Conservation (phyloP, 371 early-diverging fungal genomes). For the Mucor lusitanicus region DNA sequence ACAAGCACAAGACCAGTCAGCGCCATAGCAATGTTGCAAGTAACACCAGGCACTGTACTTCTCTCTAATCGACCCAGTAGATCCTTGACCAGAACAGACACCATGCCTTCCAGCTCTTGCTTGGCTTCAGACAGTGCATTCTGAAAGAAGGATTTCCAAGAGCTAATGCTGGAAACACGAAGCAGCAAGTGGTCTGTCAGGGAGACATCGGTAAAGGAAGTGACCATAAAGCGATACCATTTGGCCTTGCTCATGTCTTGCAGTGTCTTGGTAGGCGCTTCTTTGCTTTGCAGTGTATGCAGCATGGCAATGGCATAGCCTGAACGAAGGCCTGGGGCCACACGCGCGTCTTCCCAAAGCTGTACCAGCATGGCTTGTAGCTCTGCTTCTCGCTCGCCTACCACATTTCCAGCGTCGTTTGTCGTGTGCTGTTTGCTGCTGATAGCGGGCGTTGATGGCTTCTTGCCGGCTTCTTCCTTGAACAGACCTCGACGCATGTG, state of each 20-base stretch:
- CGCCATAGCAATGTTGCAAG: constrained; percentile 56
- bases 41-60: constrained; percentile 59
- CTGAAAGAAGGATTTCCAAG: constrained; percentile 55
- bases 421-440: neutral
- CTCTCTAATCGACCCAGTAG: constrained; percentile 46
- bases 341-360: constrained; percentile 52
- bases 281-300: constrained; percentile 13
- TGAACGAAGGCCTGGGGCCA: constrained; percentile 55
- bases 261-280: constrained; percentile 9
- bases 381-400: constrained; percentile 32
- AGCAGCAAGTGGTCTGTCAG: constrained; percentile 58
- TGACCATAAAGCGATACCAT: constrained; percentile 53
- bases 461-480: constrained; percentile 37
- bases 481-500: constrained; percentile 64
- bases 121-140: constrained; percentile 20
- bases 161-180: constrained; percentile 47
- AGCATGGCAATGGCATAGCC: constrained; percentile 56
- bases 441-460: neutral
- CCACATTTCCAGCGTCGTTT: constrained; percentile 6
- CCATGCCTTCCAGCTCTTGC: constrained; percentile 26
- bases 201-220: constrained; percentile 53
- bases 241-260: constrained; percentile 38
- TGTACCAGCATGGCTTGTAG: constrained; percentile 18
- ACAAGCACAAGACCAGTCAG: constrained; percentile 45
- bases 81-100: constrained; percentile 40